Evolutionary conservation across 129 eudicot species (phyloP).

Genomic region (Oenanthe sinensis): DNA sequence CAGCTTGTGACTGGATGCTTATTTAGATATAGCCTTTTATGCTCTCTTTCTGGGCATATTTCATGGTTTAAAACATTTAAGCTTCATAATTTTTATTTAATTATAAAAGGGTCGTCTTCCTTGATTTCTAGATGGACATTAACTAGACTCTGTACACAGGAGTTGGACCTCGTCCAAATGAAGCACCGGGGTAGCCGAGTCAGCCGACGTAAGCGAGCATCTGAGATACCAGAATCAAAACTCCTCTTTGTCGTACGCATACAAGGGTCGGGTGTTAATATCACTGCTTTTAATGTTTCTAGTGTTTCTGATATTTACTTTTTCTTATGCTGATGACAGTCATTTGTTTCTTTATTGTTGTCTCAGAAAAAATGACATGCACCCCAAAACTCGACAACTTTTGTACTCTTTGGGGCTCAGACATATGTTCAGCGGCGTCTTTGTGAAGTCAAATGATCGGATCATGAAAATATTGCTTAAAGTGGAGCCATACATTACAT

Average conservation of each 20-base stretch:
- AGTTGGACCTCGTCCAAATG: conserved; percentile 70
- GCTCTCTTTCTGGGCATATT: background rate
- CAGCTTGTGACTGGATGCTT: background rate
- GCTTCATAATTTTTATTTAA: background rate
- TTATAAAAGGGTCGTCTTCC: too few species aligned
- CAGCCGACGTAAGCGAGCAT: conserved; percentile 27
- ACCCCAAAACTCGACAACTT: conserved; percentile 58
- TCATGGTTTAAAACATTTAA: background rate
- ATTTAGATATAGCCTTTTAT: background rate
- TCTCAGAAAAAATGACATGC: conserved; percentile 72
- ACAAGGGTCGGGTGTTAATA: conserved; percentile 46
- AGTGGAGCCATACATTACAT: conserved; percentile 85
- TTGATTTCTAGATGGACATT: background rate
- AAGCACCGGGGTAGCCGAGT: conserved; percentile 54
- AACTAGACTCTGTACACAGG: conserved; percentile 30
- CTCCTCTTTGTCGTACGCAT: conserved; percentile 72
- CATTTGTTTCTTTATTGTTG: background rate
- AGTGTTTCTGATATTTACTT: background rate
- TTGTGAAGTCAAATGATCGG: conserved; percentile 62
- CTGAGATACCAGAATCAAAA: conserved; percentile 38
- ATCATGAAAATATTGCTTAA: conserved; percentile 50
- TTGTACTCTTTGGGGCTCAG: conserved; percentile 64
- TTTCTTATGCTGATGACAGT: background rate
- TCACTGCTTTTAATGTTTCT: background rate
- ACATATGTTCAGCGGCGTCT: conserved; percentile 63